Evolutionary conservation across 1,284 basidiomycete species (phyloP).

Genomic region (Irpex sp.): DNA sequence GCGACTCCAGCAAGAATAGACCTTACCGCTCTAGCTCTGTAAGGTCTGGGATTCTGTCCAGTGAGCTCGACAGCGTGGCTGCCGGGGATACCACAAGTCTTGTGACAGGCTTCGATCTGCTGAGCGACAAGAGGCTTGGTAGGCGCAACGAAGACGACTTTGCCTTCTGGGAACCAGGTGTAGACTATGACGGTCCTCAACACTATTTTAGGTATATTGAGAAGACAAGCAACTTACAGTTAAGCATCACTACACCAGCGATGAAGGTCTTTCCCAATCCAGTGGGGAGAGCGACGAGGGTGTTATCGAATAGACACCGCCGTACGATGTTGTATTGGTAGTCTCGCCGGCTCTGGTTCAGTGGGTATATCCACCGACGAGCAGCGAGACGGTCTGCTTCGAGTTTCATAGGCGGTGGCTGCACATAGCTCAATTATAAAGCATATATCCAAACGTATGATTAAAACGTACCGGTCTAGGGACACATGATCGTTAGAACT

Average conservation of each 20-base stretch:
- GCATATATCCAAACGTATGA: background rate
- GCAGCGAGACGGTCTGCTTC: slow-evolving; percentile 72
- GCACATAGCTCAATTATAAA: background rate
- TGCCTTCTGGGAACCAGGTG: slow-evolving; percentile 91
- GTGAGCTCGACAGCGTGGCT: slow-evolving; percentile 85
- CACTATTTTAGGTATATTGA: background rate
- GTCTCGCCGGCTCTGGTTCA: slow-evolving; percentile 83
- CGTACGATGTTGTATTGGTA: slow-evolving; percentile 96
- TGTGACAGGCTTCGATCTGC: slow-evolving; percentile 91
- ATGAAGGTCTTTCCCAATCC: slow-evolving; percentile 99
- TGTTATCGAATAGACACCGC: slow-evolving; percentile 87
- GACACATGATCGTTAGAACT: background rate
- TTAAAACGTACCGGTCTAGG: slow-evolving; percentile 29
- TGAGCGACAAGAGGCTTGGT: slow-evolving; percentile 95
- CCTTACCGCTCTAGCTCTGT: slow-evolving; percentile 59
- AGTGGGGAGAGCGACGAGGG: slow-evolving; percentile 91
- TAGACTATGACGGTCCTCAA: slow-evolving; percentile 49
- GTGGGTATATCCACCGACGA: slow-evolving; percentile 89
- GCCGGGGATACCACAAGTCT: slow-evolving; percentile 91
- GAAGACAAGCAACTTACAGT: slow-evolving; percentile 50
- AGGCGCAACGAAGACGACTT: slow-evolving; percentile 93
- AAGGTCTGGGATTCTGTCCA: slow-evolving; percentile 53
- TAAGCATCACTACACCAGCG: slow-evolving; percentile 94
- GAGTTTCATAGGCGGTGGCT: slow-evolving; percentile 77
- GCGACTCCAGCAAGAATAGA: slow-evolving; percentile 9